phyloP scores from a whole-genome alignment of 306 rosid species.

The Ziziphus jujuba region DNA sequence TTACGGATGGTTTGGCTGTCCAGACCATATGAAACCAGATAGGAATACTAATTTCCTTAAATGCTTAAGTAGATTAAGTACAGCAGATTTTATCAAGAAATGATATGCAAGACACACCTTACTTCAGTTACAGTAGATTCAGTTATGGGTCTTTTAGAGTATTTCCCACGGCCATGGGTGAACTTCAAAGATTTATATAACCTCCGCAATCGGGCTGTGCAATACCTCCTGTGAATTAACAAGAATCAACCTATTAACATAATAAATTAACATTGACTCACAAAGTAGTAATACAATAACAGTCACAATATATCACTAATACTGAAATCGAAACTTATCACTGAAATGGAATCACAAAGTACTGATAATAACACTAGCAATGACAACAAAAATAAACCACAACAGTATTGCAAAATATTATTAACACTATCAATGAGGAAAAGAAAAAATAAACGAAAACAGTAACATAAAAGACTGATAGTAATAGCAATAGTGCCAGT shows the following conservation, averaged over 20 bases:
- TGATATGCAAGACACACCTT: slow-evolving; percentile 46
- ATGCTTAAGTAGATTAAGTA: not conserved
- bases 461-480: not conserved
- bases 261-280: not conserved
- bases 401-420: too few relatives aligned
- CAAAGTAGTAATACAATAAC: not conserved
- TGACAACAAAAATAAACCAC: not conserved
- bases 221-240: slow-evolving; percentile 67
- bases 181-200: slow-evolving; percentile 90
- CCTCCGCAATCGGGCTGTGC: slow-evolving; percentile 93
- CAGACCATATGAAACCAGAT: not conserved
- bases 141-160: slow-evolving; percentile 58
- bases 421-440: too few relatives aligned
- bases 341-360: not conserved
- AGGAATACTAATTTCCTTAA: not conserved
- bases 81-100: not conserved
- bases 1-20: not conserved
- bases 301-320: not conserved
- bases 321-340: not conserved
- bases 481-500: too few relatives aligned
- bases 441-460: not conserved
- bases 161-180: slow-evolving; percentile 97
- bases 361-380: not conserved
- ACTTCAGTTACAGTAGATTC: slow-evolving; percentile 85
- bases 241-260: too few relatives aligned